Base-by-base conservation (phyloP, 768 basidiomycete species). In the Piloderma croceum region DNA sequence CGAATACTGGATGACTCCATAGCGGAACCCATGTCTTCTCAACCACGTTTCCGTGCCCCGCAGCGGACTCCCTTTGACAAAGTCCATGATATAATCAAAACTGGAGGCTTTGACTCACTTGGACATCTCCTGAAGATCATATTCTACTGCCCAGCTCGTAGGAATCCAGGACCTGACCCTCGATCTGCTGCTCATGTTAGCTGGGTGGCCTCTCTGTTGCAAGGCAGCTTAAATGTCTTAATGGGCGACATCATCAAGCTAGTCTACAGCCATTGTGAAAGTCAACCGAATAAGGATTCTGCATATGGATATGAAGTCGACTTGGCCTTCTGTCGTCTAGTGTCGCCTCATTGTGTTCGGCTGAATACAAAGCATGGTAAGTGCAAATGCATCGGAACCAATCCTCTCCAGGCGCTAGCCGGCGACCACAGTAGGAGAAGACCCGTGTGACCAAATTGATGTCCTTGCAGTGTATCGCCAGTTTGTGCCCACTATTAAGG, bases 251-350 rank as follows among this genome's bases (percentile, higher is more conserved):
- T 54, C 7, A 51, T 52, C 17, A 21, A 34, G 17, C 36, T 54
- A n/a, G 29, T 54, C 7, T 54, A 54, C 37, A 22, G 31, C 9
- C 49, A 53, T 32, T 40, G 29, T 22, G 46, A 35, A 37, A 42
- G 36, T 21, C 25, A 22, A 29, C 49, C 39, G 11, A 36, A 17
- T 20, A 22, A n/a, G 15, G 6, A 36, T n/a, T n/a, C n/a, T n/a
- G n/a, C n/a, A n/a, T n/a, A n/a, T 27, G 11, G 34, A 9, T 31
- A 22, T 11, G 21, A 19, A 2, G 25, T 38, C 10, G 6, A 37
- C 9, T 43, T 43, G n/a, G 3, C 36, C 3, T 37, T 37, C 5
- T 37, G 36, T 5, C n/a, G n/a, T n/a, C n/a, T n/a, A n/a, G n/a
- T n/a, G 40, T 50, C 25, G 43, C 32, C n/a, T 34, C 36, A 38